Percentiles rank a stretch among this genome's conserved stretches.
These are phyloP conservation scores for Bipolaris victoriae DNA, from an alignment of 2,329 filamentous ascomycete species.

Conservation along the genomic window DNA sequence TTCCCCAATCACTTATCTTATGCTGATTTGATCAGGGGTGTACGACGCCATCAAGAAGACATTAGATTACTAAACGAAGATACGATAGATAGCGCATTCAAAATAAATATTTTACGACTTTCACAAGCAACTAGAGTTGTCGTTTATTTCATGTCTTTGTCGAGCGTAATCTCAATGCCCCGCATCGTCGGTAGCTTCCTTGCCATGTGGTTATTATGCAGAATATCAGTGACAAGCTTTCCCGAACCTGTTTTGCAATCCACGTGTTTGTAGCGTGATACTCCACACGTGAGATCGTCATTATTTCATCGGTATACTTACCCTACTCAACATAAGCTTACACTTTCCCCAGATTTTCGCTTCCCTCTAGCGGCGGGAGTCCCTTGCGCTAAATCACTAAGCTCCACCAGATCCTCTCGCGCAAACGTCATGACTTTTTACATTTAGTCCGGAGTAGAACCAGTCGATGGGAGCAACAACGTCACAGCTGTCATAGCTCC, in stretches of 20 bases:
- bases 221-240: no score
- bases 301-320: background rate
- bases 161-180: background rate
- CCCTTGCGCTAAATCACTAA: conserved; percentile 11
- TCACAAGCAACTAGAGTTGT: background rate
- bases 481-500: conserved; percentile 9
- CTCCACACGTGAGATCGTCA: background rate
- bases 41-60: conserved; percentile 58
- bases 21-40: conserved; percentile 41
- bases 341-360: conserved; percentile 12
- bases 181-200: background rate
- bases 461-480: background rate
- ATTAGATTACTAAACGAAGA: conserved; percentile 50
- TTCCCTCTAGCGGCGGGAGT: conserved; percentile 20
- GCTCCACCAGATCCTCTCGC: background rate
- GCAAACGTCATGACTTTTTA: conserved; percentile 21
- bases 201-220: background rate
- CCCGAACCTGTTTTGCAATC: no score
- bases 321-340: background rate
- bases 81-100: background rate
- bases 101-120: background rate
- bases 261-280: background rate
- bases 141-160: background rate
- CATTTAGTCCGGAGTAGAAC: background rate
- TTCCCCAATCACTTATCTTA: conserved; percentile 25